Percentiles rank a stretch among this genome's conserved stretches.
phyloP scores from a whole-genome alignment of 805 yeast species.

The Starmerella davenportii region DNA sequence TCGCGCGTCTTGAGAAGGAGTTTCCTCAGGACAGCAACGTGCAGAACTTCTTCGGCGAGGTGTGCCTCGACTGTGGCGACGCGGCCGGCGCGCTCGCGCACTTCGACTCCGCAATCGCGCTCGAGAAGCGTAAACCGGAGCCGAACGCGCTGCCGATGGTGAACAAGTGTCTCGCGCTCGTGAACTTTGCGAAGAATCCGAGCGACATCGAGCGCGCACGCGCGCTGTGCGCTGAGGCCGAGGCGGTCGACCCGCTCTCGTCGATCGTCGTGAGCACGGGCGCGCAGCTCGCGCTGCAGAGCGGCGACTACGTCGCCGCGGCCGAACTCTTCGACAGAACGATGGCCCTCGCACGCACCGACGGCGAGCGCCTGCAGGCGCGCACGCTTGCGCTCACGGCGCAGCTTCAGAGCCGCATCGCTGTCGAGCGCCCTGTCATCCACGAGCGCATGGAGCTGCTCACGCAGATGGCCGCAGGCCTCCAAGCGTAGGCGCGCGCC shows the following conservation, averaged over 20 bases:
- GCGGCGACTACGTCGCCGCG: conserved; percentile 67
- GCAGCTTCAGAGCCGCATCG: conserved; percentile 63
- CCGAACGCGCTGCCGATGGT: conserved; percentile 71
- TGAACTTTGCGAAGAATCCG: conserved; percentile 17
- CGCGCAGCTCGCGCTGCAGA: conserved; percentile 79
- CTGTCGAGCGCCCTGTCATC: conserved; percentile 22
- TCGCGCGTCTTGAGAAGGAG: conserved; percentile 34
- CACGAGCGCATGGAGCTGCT: conserved; percentile 12
- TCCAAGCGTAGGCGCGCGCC: too few species aligned
- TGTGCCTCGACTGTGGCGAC: conserved; percentile 66
- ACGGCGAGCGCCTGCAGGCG: conserved; percentile 78
- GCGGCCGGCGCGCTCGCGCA: conserved; percentile 55
- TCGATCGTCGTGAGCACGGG: conserved; percentile 81
- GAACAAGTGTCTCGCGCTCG: conserved; percentile 58
- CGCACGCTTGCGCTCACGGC: conserved; percentile 85
- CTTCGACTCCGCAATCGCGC: conserved; percentile 68
- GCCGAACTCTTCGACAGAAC: conserved; percentile 65
- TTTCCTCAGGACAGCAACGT: conserved; percentile 82
- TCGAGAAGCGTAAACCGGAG: conserved; percentile 40
- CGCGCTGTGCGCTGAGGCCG: conserved; percentile 51
- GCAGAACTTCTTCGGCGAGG: conserved; percentile 91
- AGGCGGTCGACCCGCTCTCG: conserved; percentile 66
- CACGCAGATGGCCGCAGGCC: background rate
- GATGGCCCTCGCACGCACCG: conserved; percentile 62
- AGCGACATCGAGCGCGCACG: conserved; percentile 41